A percentile compares a stretch with the other conserved stretches of the same genome.
Evolutionary conservation across 2,329 filamentous ascomycete genomes (phyloP).

Genomic region (Sarocladium brachiariae): DNA sequence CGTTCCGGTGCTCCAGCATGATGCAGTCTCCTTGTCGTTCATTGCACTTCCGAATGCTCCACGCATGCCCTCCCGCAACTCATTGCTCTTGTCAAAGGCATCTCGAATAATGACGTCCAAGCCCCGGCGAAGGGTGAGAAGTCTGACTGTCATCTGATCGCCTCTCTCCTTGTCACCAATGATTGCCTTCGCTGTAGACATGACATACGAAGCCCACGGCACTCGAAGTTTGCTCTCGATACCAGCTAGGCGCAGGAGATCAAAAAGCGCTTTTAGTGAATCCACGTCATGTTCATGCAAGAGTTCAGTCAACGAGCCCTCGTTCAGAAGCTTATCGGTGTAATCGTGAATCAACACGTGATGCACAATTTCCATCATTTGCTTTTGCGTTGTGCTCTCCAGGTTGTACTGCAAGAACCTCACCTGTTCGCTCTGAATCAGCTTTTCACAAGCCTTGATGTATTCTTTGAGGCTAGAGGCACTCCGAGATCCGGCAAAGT

Average conservation of each 20-base stretch:
- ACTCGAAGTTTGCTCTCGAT: conserved; percentile 63
- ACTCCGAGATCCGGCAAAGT: conserved; percentile 63
- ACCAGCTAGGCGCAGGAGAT: conserved; percentile 63
- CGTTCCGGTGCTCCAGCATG: conserved; percentile 72
- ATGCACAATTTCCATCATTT: conserved; percentile 68
- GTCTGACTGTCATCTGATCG: conserved; percentile 77
- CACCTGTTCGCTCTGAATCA: conserved; percentile 66
- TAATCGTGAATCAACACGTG: conserved; percentile 63
- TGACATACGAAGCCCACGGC: conserved; percentile 76
- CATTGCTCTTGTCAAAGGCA: conserved; percentile 71
- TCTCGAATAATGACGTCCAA: conserved; percentile 71
- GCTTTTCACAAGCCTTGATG: conserved; percentile 58
- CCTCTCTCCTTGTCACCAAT: conserved; percentile 73
- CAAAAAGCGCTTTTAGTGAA: conserved; percentile 70
- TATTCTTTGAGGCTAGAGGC: conserved; percentile 64
- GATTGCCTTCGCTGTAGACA: conserved; percentile 65
- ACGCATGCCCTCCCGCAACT: conserved; percentile 69
- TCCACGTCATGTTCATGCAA: conserved; percentile 62
- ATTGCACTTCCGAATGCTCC: conserved; percentile 87
- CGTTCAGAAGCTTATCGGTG: conserved; percentile 57
- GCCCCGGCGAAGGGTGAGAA: conserved; percentile 73
- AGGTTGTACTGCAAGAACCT: conserved; percentile 77
- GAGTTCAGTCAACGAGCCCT: conserved; percentile 62
- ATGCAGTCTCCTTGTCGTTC: conserved; percentile 72
- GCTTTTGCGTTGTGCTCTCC: conserved; percentile 73